A percentile compares a stretch with the other conserved stretches of the same genome.
These are phyloP conservation scores for Datura wrightii DNA, from an alignment of 257 asterid species.

Conservation along the genomic window DNA sequence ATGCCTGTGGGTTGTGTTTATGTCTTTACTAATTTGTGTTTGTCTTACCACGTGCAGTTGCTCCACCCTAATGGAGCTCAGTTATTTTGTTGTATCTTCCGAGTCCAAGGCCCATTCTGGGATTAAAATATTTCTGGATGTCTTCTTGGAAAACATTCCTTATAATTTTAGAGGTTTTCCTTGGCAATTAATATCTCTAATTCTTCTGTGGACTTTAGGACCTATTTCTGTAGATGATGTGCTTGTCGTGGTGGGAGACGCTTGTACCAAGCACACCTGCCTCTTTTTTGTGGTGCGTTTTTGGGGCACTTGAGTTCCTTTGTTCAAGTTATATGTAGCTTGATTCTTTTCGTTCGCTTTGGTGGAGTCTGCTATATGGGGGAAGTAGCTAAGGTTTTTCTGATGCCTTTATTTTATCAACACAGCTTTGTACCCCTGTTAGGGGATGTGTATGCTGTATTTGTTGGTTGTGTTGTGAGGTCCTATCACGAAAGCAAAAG, in stretches of 20 bases:
- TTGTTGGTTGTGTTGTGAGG: constrained; percentile 28
- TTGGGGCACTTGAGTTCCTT: not conserved
- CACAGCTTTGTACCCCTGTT: constrained; percentile 35
- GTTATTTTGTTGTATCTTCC: constrained; percentile 34
- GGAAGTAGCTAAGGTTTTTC: constrained; percentile 31
- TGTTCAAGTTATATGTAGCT: not conserved
- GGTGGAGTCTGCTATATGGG: not conserved
- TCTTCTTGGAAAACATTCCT: constrained; percentile 17
- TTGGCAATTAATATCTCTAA: not conserved
- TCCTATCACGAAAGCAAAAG: constrained; percentile 29
- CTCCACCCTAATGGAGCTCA: constrained; percentile 38
- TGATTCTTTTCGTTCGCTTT: not conserved
- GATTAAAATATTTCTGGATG: constrained; percentile 26
- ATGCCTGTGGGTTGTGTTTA: constrained; percentile 31
- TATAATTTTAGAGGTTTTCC: constrained; percentile 5
- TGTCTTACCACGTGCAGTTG: constrained; percentile 46
- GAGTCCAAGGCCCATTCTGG: constrained; percentile 31
- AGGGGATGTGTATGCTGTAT: constrained; percentile 26
- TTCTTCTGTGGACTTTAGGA: constrained; percentile 25
- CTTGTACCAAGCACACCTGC: constrained; percentile 29
- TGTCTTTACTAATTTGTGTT: constrained; percentile 37
- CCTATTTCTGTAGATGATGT: constrained; percentile 23
- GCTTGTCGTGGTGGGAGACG: not conserved
- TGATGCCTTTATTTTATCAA: constrained; percentile 34
- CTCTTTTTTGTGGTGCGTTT: constrained; percentile 32